Percentiles rank a stretch among this genome's conserved stretches.
These are phyloP conservation scores for Trypanosoma conorhini DNA, from an alignment of 208 protist species.

Conservation along the genomic window DNA sequence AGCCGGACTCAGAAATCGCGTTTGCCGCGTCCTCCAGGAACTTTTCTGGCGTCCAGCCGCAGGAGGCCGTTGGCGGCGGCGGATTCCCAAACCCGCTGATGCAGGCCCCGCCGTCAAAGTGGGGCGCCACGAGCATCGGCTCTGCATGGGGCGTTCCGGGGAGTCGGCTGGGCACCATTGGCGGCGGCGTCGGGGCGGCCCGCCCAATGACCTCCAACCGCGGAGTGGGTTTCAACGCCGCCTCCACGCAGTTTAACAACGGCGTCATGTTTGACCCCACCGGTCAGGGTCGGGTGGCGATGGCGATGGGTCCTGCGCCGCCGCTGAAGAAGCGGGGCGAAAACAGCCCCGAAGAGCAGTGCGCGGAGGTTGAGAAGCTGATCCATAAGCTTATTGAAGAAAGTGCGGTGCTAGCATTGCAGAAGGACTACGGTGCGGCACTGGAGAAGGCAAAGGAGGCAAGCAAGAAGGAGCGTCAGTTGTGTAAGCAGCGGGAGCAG, in stretches of 20 bases:
- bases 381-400: constrained; percentile 96
- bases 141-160: constrained; percentile 70
- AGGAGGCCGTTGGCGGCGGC: constrained; percentile 5
- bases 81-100: constrained; percentile 63
- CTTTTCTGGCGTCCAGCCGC: constrained; percentile 32
- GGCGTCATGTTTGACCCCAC: constrained; percentile 82
- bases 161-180: constrained; percentile 69
- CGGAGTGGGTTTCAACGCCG: constrained; percentile 86
- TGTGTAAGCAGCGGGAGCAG: constrained; percentile 93
- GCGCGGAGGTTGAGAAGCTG: constrained; percentile 92
- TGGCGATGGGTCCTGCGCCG: constrained; percentile 78
- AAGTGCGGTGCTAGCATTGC: constrained; percentile 85
- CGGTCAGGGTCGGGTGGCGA: constrained; percentile 52
- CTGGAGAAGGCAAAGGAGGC: constrained; percentile 97
- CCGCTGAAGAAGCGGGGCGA: constrained; percentile 91
- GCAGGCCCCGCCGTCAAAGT: constrained; percentile 81
- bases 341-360: constrained; percentile 92
- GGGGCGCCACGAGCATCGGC: constrained; percentile 58
- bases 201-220: constrained; percentile 94
- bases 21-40: constrained; percentile 29
- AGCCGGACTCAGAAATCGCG: constrained; percentile 42
- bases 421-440: constrained; percentile 86
- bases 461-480: constrained; percentile 89
- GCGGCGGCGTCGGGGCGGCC: constrained; percentile 41
- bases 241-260: constrained; percentile 19